Evolutionary conservation across 2,329 filamentous ascomycete genomes (phyloP).

Genomic region (Colletotrichum euphorbiae): DNA sequence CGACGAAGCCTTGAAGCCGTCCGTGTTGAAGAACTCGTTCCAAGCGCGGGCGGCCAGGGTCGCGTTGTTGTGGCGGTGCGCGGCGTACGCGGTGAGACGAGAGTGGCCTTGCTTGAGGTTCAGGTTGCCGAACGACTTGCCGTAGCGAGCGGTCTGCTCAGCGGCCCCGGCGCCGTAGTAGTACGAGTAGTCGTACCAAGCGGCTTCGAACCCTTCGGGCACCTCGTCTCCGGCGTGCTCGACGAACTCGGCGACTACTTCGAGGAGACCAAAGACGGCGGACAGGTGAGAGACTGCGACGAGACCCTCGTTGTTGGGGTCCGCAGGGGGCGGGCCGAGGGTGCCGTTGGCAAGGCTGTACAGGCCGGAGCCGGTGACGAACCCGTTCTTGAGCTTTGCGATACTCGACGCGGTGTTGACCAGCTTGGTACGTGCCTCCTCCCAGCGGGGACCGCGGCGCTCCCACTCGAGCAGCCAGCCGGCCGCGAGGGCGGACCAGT

Average conservation of each 20-base stretch:
- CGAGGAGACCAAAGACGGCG: slow-evolving; percentile 68
- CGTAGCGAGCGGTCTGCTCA: slow-evolving; percentile 66
- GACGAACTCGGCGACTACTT: slow-evolving; percentile 67
- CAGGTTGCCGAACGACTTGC: slow-evolving; percentile 58
- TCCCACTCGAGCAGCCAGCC: slow-evolving; percentile 72
- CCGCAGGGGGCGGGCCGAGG: slow-evolving; percentile 63
- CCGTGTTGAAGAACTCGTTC: slow-evolving; percentile 61
- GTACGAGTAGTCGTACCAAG: slow-evolving; percentile 70
- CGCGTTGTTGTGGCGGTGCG: slow-evolving; percentile 55
- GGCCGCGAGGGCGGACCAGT: slow-evolving; percentile 68
- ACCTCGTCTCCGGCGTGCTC: slow-evolving; percentile 59
- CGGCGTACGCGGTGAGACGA: slow-evolving; percentile 66
- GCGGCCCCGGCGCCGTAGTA: slow-evolving; percentile 63
- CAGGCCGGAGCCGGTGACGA: slow-evolving; percentile 66
- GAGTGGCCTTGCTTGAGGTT: slow-evolving; percentile 68
- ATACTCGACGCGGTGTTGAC: slow-evolving; percentile 62
- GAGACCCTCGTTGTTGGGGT: slow-evolving; percentile 62
- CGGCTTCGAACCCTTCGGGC: slow-evolving; percentile 62
- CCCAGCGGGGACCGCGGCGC: slow-evolving; percentile 63
- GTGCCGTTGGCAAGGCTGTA: slow-evolving; percentile 63
- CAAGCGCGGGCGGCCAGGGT: slow-evolving; percentile 64
- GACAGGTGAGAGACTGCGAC: slow-evolving; percentile 67
- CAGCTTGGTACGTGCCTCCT: slow-evolving; percentile 64
- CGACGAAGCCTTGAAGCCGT: slow-evolving; percentile 55
- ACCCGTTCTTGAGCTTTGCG: slow-evolving; percentile 66